Evolutionary conservation across 148 eudicot species (phyloP), one percentile per base, ranked within the genome.

Genomic region (Vaccinium darrowii): DNA sequence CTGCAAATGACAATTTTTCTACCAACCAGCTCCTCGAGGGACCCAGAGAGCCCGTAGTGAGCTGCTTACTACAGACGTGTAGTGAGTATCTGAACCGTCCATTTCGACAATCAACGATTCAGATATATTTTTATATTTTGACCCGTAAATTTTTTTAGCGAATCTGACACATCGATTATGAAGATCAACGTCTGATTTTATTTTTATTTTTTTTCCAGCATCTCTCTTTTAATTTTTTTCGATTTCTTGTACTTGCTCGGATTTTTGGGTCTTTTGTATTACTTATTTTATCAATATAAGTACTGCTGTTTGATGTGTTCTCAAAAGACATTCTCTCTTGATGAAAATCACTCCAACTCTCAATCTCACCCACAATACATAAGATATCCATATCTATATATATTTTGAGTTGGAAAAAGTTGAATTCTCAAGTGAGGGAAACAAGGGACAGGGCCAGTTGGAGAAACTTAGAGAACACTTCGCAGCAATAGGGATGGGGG

Each of bases 401-500:
- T 43, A 21, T 51, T 78, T 76, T 52, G 60, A 23, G 43, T 9
- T 51, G 57, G 30, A 6, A 77, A 23, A 50, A 10, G 15, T 30
- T 50, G 53, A 77, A n/a, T 23, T 25, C 54, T 8, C 53, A 47
- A 18, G 7, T 21, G 79, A 47, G 53, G 30, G 23, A 76, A 47
- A 19, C 11, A 47, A 9, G 33, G 25, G 23, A 8, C 5, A n/a
- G 12, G 50, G 73, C 36, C 49, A 51, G 47, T 60, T 33, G 73
- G 67, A 47, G 21, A 81, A 81, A 81, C 83, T 60, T 81, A 62
- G 54, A 81, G 83, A 73, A 58, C 83, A 81, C 83, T 81, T 81
- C 83, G 12, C 50, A 73, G 76, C 50, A 36, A 73, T 73, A 4
- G 76, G 47, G 76, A 27, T n/a, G 71, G 71, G 71, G 27, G 5